Evolutionary conservation across 202 grass and related monocot species (phyloP), one percentile per base, ranked within the genome.

Genomic region (Digitaria exilis): DNA sequence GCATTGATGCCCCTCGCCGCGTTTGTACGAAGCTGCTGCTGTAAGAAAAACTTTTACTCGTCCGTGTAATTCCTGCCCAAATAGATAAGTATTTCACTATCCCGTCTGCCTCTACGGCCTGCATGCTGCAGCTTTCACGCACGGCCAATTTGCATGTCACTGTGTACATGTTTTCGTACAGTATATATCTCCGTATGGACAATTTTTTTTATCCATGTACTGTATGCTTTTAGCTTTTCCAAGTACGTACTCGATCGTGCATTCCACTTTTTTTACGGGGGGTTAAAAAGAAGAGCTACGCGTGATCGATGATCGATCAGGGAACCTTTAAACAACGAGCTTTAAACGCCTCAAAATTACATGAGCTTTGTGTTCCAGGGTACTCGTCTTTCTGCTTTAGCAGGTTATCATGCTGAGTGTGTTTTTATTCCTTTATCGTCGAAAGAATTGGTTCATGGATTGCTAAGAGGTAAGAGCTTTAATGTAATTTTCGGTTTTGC

Each of bases 241-340:
- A 52, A 6, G 25, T 29, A 60, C 57, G 19, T 55, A 87, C 72
- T 77, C 41, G 85, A 87, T 87, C 70, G 51, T 73, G 54, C 71
- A 17, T 34, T 29, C 24, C 49, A n/a, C 24, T 68, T 3, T 44
- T 44, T 74, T 60, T 54, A 60, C 12, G 13, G 10, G 28, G 71
- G 71, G 50, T 56, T 62, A 31, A 77, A 87, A 87, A 87, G 85
- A 87, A 87, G 79, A 24, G 85, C 63, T 54, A 43, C 71, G 85
- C 85, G 79, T 82, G 79, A 69, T 85, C 56, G 56, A 44, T 55
- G 49, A 71, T 63, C 19, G 52, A 70, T 87, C 79, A 22, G 54
- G 21, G 7, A 51, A 62, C 43, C 85, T 76, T 87, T 87, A 82
- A 82, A 34, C 29, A 60, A 14, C 69, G 10, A 54, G 21, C 70